Evolutionary conservation across 106 monocot genomes (phyloP), one percentile per base, ranked within the genome.

Genomic region (Dendrobium officinale): DNA sequence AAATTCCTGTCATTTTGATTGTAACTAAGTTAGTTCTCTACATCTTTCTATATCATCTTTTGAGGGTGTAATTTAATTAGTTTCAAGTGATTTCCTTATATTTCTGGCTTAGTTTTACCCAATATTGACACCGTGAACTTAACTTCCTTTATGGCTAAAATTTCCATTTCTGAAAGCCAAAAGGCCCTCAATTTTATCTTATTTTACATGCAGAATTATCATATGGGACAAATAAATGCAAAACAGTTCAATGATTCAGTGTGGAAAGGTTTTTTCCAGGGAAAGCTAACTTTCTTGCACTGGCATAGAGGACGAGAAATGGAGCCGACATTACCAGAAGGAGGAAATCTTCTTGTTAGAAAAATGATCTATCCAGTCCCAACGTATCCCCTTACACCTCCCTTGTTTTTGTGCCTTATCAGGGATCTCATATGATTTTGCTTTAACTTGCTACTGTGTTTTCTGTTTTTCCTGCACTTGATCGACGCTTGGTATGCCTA

Each of bases 241-340:
- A 93, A 72, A 51, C 87, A 99, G 74, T 77, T 95, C 42, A 88
- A 83, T 61, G 91, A 99, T 86, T 84, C 85, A 48, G 78, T 95
- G 16, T 93, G 91, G 91, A 99, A 91, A 75, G 92, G 84, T 59
- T 88, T 99, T 56, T 90, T 99, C 61, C 95, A 95, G 74, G 98
- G 95, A 26, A 99, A 85, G 80, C 56, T 99, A 76, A 99, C 98
- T 4, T 99, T 91, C 82, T 72, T 84, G 72, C 91, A 95, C 59
- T 91, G 95, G 91, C 88, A 79, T 48, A 99, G 91, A 85, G 96
- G 92, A 59, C 81, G 86, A 82, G 91, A 90, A 54, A 98, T 94
- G 97, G 82, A 80, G 79, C 97, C 94, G 41, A 86, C 81, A 40
- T 44, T 95, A 73, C 48, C 86, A 42, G 85, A 88, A 73, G 90